These are phyloP conservation scores for Coniochaeta sp. DNA, from an alignment of 2,329 filamentous ascomycete species.

Conservation along the genomic window DNA sequence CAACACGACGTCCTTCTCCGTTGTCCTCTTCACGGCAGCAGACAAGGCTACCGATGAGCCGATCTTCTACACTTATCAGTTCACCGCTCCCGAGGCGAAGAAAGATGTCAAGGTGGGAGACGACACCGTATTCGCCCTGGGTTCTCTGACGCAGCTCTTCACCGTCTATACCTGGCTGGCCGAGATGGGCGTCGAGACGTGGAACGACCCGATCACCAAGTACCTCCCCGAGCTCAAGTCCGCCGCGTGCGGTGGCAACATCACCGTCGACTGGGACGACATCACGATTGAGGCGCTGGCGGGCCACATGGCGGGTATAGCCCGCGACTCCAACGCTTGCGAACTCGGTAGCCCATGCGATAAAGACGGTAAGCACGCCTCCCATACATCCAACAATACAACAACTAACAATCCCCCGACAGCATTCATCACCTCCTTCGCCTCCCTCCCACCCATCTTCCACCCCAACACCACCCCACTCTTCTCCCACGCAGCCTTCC, in stretches of 20 bases:
- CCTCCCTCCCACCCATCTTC: slow-evolving; percentile 9
- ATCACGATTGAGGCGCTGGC: slow-evolving; percentile 16
- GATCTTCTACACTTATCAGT: slow-evolving; percentile 16
- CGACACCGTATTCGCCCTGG: slow-evolving; percentile 19
- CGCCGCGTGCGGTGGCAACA: background rate
- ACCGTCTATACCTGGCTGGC: slow-evolving; percentile 25
- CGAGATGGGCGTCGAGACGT: slow-evolving; percentile 18
- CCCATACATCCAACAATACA: background rate
- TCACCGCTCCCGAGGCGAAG: slow-evolving; percentile 11
- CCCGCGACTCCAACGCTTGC: slow-evolving; percentile 12
- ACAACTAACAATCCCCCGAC: background rate
- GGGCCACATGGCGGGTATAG: slow-evolving; percentile 17
- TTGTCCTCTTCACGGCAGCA: slow-evolving; percentile 15
- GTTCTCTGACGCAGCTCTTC: slow-evolving; percentile 23
- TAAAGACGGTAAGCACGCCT: slow-evolving; percentile 3
- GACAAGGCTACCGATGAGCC: slow-evolving; percentile 7
- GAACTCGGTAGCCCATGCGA: slow-evolving; percentile 9
- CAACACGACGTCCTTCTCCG: slow-evolving; percentile 19
- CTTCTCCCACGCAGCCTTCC: slow-evolving; percentile 17
- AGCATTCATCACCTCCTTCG: slow-evolving; percentile 11
- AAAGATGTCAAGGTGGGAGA: slow-evolving; percentile 10
- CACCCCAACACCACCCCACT: slow-evolving; percentile 17
- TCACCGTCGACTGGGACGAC: slow-evolving; percentile 12
- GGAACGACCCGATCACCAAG: slow-evolving; percentile 20
- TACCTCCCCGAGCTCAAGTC: slow-evolving; percentile 18